Base-by-base conservation (phyloP, 164 flowering plant genomes). In the Pachysandra terminalis region DNA sequence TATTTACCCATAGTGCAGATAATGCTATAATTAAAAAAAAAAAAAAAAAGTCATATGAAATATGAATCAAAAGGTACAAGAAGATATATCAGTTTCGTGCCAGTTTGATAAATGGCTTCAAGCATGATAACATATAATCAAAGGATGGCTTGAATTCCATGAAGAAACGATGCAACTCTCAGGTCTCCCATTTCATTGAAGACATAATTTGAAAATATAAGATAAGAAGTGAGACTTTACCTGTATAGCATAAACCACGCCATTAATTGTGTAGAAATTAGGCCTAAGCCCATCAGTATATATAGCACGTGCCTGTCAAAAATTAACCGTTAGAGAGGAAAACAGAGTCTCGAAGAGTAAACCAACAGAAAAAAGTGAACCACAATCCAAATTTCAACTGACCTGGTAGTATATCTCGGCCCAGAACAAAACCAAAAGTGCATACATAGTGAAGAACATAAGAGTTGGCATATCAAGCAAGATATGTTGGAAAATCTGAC, bases 331-430 rank as follows among this genome's bases (percentile, higher is more conserved):
- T 45, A 21, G 37, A 48, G 0, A n/a, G n/a, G n/a, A n/a, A n/a
- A n/a, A 56, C 52, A 66, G 56, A 28, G 9, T 22, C 61, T 53
- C 1, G 15, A 27, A 17, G 13, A 24, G 35, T 58, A 17, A 59
- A 45, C 48, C 61, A 35, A 49, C 45, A 27, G 13, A 66, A n/a
- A 16, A 19, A 25, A 21, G 59, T 10, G 21, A 76, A 59, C 8
- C 15, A 64, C 26, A 48, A 67, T n/a, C 55, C 53, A 49, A 45
- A 56, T 67, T 17, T 73, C 55, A 37, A 89, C 51, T 13, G 15
- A 45, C 98, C 98, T 94, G 98, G 75, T 91, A 90, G 74, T 94
- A 94, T 68, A 94, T 94, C 68, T 94, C 98, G 28, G 97, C 98
- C 98, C 98, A 94, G 79, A 94, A 94, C 61, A 94, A 73, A 72